Conservation (phyloP, 441 rosid genomes). For the Erodium texanum region DNA sequence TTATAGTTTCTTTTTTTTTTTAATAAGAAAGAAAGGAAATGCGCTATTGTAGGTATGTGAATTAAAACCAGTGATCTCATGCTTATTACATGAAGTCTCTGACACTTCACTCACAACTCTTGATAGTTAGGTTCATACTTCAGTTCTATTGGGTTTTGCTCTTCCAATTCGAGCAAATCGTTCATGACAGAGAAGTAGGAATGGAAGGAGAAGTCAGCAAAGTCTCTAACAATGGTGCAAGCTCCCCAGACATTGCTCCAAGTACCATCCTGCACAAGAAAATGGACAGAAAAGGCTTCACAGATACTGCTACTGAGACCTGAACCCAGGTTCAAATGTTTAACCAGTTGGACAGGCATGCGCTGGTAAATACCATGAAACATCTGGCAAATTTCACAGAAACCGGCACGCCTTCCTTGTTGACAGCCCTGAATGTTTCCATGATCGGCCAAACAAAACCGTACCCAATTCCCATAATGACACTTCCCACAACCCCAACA, state of each 20-base stretch:
- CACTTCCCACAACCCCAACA: neutral
- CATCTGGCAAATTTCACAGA: neutral
- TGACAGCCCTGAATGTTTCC: neutral
- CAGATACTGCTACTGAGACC: no score
- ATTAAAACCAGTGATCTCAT: no score
- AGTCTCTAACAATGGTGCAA: slow-evolving; percentile 19
- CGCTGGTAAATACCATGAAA: neutral
- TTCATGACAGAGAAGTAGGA: slow-evolving; percentile 26
- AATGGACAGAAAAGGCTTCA: no score
- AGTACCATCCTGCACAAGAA: slow-evolving; percentile 3
- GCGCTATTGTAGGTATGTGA: no score
- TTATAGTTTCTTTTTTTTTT: no score
- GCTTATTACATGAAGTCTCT: no score
- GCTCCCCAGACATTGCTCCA: slow-evolving; percentile 13
- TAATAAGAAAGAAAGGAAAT: no score
- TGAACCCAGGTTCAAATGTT: no score
- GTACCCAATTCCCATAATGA: neutral
- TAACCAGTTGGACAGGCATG: no score
- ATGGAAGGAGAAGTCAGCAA: slow-evolving; percentile 25
- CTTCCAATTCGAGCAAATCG: slow-evolving; percentile 17
- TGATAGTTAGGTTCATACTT: neutral
- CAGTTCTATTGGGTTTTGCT: slow-evolving; percentile 16
- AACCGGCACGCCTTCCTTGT: neutral
- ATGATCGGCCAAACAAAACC: slow-evolving; percentile 4
- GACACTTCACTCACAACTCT: no score